These are phyloP conservation scores for Thalassia testudinum DNA, from an alignment of 116 monocot genomes.

Conservation along the genomic window DNA sequence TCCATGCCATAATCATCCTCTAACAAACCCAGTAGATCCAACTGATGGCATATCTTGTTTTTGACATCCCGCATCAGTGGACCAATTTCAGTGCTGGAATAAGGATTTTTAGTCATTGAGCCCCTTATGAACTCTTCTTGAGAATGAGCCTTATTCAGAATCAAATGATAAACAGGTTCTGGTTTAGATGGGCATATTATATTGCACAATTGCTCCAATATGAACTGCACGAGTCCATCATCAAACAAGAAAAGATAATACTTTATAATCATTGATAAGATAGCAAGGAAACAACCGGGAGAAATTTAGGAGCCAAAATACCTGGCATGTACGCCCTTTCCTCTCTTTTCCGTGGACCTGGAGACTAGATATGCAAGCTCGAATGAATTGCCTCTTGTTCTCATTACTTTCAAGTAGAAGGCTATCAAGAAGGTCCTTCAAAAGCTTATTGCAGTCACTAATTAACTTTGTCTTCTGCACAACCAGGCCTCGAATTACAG, in stretches of 20 bases:
- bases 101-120: conserved; percentile 97
- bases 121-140: conserved; percentile 99
- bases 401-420: conserved; percentile 75
- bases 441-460: conserved; percentile 69
- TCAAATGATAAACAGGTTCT: conserved; percentile 77
- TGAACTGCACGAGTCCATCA: conserved; percentile 49
- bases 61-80: conserved; percentile 94
- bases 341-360: conserved; percentile 70
- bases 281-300: not conserved
- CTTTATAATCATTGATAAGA: no score
- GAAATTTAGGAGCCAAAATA: no score
- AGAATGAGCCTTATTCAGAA: conserved; percentile 89
- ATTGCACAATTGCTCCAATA: conserved; percentile 96
- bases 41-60: conserved; percentile 96
- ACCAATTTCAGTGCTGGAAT: conserved; percentile 85
- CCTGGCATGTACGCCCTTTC: conserved; percentile 71
- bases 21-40: conserved; percentile 77
- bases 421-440: conserved; percentile 91
- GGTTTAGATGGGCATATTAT: conserved; percentile 89
- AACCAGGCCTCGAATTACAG: conserved; percentile 88
- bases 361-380: conserved; percentile 87
- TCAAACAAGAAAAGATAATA: not conserved
- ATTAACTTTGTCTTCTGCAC: conserved; percentile 98
- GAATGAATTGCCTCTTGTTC: conserved; percentile 88
- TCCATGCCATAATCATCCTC: conserved; percentile 99